Base-by-base conservation (phyloP, 305 asterid species). In the Solanum hybrid region DNA sequence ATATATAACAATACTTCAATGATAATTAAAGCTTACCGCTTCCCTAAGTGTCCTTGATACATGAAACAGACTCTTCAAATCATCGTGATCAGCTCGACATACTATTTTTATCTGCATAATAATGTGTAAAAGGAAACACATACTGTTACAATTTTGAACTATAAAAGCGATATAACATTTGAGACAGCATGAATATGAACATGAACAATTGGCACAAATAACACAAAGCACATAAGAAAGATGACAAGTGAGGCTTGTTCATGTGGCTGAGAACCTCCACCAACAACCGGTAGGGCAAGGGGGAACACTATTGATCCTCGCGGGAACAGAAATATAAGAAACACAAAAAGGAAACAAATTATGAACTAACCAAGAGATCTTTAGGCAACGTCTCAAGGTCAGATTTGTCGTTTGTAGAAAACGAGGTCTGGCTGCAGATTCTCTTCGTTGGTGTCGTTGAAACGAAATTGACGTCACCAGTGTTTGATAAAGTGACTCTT, bases 31-130 rank as follows among this genome's bases (percentile, higher is more conserved):
- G 35, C 95, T 93, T 90, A 97, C 99, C 91, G 93, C 96, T 88
- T 95, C 96, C 90, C 95, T 91, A 4, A 96, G 77, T 0, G 95
- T 45, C 40, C 90, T 95, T 9, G 98, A 97, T 17, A 97, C 97
- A 27, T 45, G 91, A 86, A 91, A 88, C 24, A 93, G 84, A 31
- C 88, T 90, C 92, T 89, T 91, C 87, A 93, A 90, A 86, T 93
- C 95, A 69, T 92, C 93, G 64, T 93, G 95, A 10, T 91, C 93
- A 26, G 91, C 94, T 4, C 92, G 89, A 91, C 92, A 93, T 36
- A 91, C 73, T 78, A 92, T 88, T 86, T 86, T 91, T 87, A 91
- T 89, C 94, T 93, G 94, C 84, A 87, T 60, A 71, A 73, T 2
- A 88, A 64, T 10, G 27, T 1, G 38, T 77, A 75, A 81, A 51